Conservation (phyloP, 2,329 filamentous ascomycete species). For the Escovopsis sp. region DNA sequence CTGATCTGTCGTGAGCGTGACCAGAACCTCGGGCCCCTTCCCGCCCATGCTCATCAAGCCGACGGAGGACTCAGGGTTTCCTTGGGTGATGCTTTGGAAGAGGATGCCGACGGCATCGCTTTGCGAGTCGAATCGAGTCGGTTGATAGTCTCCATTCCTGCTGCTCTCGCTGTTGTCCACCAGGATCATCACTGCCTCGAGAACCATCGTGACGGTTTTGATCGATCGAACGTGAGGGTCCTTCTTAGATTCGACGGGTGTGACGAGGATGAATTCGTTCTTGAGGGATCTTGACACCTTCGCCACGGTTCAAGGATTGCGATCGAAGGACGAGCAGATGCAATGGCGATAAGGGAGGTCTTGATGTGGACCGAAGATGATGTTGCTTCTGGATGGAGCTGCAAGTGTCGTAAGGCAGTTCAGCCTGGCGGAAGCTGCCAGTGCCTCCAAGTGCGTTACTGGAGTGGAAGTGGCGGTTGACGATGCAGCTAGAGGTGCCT, state of each 20-base stretch:
- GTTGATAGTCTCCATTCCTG: slow-evolving; percentile 85
- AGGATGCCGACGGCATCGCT: slow-evolving; percentile 88
- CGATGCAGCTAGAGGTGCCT: neutral
- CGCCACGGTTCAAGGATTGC: too few species aligned
- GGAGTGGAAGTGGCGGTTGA: neutral
- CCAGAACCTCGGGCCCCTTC: slow-evolving; percentile 91
- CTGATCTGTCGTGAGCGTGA: slow-evolving; percentile 89
- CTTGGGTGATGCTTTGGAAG: slow-evolving; percentile 88
- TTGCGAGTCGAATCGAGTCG: slow-evolving; percentile 92
- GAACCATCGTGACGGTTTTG: slow-evolving; percentile 61
- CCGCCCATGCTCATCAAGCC: slow-evolving; percentile 98
- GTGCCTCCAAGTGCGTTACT: too few species aligned
- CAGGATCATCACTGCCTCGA: slow-evolving; percentile 99
- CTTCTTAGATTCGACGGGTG: too few species aligned
- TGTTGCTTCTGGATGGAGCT: slow-evolving; percentile 9
- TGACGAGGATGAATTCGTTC: too few species aligned
- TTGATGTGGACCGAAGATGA: slow-evolving; percentile 1
- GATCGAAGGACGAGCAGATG: neutral
- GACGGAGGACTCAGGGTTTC: slow-evolving; percentile 92
- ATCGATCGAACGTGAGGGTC: too few species aligned
- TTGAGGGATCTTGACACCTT: too few species aligned
- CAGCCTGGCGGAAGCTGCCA: slow-evolving; percentile 24
- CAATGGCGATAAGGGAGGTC: slow-evolving; percentile 5
- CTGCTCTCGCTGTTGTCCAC: slow-evolving; percentile 99
- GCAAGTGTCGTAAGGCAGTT: slow-evolving; percentile 29